Evolutionary conservation across 768 basidiomycete genomes (phyloP).

Genomic region (Xerocomellus intermedius): DNA sequence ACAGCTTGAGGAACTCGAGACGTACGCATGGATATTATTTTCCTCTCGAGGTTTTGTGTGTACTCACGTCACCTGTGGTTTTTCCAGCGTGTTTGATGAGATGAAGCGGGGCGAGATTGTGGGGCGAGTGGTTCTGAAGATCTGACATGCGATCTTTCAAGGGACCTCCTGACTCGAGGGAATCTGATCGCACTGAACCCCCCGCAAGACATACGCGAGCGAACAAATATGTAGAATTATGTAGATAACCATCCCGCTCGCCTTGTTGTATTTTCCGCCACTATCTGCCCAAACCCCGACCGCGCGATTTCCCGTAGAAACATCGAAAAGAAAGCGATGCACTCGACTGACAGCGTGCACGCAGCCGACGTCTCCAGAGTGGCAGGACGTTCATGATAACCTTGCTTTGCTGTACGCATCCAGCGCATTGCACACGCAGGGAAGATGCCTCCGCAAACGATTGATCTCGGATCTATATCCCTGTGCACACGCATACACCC

Average conservation of each 20-base stretch:
- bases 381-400: neutral
- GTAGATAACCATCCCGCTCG: no score
- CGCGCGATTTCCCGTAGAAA: neutral
- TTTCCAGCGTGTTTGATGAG: conserved; percentile 21
- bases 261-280: neutral
- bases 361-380: no score
- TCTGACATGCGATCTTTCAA: conserved; percentile 2
- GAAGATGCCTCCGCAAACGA: conserved; percentile 17
- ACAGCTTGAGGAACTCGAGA: conserved; percentile 29
- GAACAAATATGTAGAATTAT: no score
- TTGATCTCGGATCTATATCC: conserved; percentile 18
- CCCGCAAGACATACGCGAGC: neutral
- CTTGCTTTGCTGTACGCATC: conserved; percentile 22
- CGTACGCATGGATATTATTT: conserved; percentile 4
- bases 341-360: neutral
- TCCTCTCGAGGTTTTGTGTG: neutral
- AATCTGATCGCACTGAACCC: no score
- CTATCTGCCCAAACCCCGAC: no score
- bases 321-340: neutral
- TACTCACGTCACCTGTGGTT: neutral
- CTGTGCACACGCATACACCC: neutral
- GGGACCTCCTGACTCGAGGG: no score
- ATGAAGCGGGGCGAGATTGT: conserved; percentile 15
- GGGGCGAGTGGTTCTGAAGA: conserved; percentile 22
- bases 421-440: conserved; percentile 11